Conservation (phyloP, 2,329 filamentous ascomycete species). For the Neonectria punicea region DNA sequence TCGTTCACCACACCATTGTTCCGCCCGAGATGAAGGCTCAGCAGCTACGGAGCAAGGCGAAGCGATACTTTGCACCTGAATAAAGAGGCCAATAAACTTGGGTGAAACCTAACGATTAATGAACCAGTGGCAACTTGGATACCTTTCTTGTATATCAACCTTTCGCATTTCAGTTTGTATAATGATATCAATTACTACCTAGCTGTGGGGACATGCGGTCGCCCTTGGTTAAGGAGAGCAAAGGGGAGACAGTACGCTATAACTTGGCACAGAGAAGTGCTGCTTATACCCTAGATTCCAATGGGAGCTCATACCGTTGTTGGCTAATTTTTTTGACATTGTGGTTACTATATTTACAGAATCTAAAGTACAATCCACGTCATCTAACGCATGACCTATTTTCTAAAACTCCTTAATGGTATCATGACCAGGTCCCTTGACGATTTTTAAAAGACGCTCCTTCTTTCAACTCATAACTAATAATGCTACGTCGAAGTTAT, state of each 20-base stretch:
- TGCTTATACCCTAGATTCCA: constrained; percentile 34
- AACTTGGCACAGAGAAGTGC: constrained; percentile 22
- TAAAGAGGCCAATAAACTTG: constrained; percentile 38
- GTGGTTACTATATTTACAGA: neutral
- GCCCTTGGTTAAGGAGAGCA: constrained; percentile 1
- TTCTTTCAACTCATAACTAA: constrained; percentile 7
- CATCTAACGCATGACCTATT: neutral
- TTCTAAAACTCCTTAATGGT: constrained; percentile 1
- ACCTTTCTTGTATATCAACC: constrained; percentile 30
- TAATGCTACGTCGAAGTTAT: constrained; percentile 23
- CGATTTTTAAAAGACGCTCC: neutral
- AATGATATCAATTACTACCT: constrained; percentile 2
- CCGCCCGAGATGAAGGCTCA: constrained; percentile 77
- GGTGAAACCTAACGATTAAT: constrained; percentile 37
- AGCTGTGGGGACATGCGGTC: neutral
- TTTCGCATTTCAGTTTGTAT: constrained; percentile 21
- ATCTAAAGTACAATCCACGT: neutral
- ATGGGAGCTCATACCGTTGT: constrained; percentile 17
- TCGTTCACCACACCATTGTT: constrained; percentile 87
- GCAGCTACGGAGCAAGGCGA: constrained; percentile 72
- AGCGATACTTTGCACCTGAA: constrained; percentile 78
- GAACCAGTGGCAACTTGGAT: constrained; percentile 29
- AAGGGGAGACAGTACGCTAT: constrained; percentile 13
- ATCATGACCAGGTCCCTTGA: neutral
- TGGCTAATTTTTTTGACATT: neutral